Percentiles rank a stretch among this genome's conserved stretches.
phyloP scores from a whole-genome alignment of 805 yeast genomes.

The Pichia heedii region DNA sequence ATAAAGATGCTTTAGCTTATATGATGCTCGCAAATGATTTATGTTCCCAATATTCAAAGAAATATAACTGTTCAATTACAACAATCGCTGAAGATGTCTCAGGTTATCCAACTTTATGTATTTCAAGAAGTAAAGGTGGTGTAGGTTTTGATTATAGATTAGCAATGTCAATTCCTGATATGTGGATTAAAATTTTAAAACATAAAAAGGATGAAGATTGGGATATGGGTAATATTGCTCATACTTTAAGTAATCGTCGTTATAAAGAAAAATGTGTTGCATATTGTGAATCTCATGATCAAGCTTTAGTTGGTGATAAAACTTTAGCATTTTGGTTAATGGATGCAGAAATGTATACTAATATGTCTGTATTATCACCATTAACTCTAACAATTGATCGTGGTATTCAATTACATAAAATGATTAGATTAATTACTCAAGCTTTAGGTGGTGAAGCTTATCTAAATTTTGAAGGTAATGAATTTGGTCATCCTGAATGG shows the following conservation, averaged over 20 bases:
- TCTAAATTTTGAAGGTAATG: slow-evolving; percentile 93
- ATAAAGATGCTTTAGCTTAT: slow-evolving; percentile 78
- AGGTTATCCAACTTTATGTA: slow-evolving; percentile 93
- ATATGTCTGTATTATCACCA: slow-evolving; percentile 73
- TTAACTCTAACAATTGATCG: slow-evolving; percentile 75
- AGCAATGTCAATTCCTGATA: slow-evolving; percentile 97
- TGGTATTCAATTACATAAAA: slow-evolving; percentile 83
- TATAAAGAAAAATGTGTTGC: slow-evolving; percentile 83
- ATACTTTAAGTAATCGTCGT: slow-evolving; percentile 80
- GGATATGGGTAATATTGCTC: slow-evolving; percentile 76
- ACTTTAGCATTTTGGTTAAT: slow-evolving; percentile 95
- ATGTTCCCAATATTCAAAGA: slow-evolving; percentile 42
- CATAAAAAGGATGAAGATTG: slow-evolving; percentile 82
- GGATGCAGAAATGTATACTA: slow-evolving; percentile 97
- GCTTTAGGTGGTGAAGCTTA: slow-evolving; percentile 96
- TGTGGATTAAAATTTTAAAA: slow-evolving; percentile 95
- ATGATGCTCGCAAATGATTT: slow-evolving; percentile 85
- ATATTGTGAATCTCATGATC: slow-evolving; percentile 94
- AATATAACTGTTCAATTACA: slow-evolving; percentile 30
- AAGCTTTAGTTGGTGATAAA: slow-evolving; percentile 95
- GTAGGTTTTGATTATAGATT: slow-evolving; percentile 89
- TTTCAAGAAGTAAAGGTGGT: slow-evolving; percentile 69
- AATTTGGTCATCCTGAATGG: slow-evolving; percentile 99
- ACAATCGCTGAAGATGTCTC: slow-evolving; percentile 95
- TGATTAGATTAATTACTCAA: slow-evolving; percentile 82